Evolutionary conservation across 192 early-diverging fungal species (phyloP).

Genomic region (Linnemannia elongata): DNA sequence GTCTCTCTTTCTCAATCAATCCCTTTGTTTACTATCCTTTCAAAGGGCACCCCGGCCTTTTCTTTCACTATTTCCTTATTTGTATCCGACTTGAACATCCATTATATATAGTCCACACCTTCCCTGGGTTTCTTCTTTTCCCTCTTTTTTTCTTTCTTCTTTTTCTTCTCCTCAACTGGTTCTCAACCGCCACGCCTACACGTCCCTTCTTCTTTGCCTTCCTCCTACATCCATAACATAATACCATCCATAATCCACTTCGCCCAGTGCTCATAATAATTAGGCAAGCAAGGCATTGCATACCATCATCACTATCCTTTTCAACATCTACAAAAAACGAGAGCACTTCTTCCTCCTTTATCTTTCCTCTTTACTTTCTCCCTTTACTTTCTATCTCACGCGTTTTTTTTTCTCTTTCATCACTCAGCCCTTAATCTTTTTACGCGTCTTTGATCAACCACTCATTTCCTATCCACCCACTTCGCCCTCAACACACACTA

Average conservation of each 20-base stretch:
- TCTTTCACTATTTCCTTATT: no score
- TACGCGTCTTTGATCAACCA: neutral
- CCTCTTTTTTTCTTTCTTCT: conserved; percentile 5
- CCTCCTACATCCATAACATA: neutral
- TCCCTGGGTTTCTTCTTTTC: neutral
- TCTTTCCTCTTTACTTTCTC: neutral
- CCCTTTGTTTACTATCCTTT: no score
- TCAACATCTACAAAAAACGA: neutral
- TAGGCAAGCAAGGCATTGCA: conserved; percentile 7
- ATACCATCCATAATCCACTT: neutral
- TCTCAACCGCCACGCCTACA: neutral
- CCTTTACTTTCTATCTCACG: neutral
- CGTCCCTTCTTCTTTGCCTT: neutral
- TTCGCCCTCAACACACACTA: neutral
- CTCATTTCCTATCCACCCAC: neutral
- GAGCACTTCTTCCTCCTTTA: no score
- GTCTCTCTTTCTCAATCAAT: neutral
- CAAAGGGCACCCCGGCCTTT: no score
- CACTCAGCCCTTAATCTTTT: neutral
- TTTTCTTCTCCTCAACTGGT: neutral
- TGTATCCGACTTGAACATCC: neutral
- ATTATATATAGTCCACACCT: neutral
- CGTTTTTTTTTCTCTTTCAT: neutral
- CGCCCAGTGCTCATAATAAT: neutral
- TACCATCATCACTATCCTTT: neutral